phyloP scores from a whole-genome alignment of 169 alveolate species.

The Plasmodium knowlesi region DNA sequence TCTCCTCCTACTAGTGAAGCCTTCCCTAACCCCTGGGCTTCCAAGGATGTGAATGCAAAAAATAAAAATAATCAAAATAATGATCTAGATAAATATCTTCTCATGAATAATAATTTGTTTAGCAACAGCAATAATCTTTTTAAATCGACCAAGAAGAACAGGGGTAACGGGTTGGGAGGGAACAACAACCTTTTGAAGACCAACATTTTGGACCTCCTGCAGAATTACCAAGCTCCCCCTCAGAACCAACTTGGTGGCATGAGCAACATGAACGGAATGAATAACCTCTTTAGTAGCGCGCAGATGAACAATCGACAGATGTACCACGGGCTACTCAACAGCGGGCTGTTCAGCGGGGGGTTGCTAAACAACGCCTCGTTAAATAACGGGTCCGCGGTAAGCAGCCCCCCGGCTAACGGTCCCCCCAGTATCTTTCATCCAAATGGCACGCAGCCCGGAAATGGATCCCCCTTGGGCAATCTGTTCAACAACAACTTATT shows the following conservation, averaged over 20 bases:
- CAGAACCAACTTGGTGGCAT: not conserved
- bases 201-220: not conserved
- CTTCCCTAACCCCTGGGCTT: constrained; percentile 74
- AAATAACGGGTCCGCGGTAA: not conserved
- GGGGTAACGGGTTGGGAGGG: not conserved
- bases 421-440: not conserved
- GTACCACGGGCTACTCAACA: not conserved
- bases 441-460: not conserved
- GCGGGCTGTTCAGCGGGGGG: not conserved
- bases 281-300: not conserved
- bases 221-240: constrained; percentile 2
- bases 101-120: constrained; percentile 10
- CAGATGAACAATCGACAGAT: not conserved
- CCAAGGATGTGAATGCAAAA: constrained; percentile 38
- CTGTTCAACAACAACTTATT: not conserved
- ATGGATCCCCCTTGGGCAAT: not conserved
- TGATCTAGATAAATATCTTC: constrained; percentile 15
- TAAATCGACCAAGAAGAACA: constrained; percentile 5
- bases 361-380: not conserved
- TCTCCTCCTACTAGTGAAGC: constrained; percentile 75
- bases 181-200: not conserved
- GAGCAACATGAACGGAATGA: not conserved
- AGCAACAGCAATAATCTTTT: not conserved
- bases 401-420: not conserved
- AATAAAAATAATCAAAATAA: not conserved